Evolutionary conservation across 2,329 filamentous ascomycete species (phyloP).

Genomic region (Diaporthe ampelina): DNA sequence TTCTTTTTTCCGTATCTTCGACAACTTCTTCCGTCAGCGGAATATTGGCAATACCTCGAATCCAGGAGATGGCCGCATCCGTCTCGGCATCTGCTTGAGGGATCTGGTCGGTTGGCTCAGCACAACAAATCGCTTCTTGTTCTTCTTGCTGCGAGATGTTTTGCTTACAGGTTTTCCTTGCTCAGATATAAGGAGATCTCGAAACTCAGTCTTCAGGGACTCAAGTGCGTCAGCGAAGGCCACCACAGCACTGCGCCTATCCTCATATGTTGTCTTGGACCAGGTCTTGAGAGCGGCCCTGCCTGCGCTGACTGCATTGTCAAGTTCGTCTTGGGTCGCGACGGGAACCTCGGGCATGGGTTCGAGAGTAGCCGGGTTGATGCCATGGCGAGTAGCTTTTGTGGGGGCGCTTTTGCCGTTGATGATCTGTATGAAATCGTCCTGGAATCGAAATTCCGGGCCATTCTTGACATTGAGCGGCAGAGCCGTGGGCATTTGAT

Average conservation of each 20-base stretch:
- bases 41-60: not conserved
- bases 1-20: not conserved
- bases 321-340: not conserved
- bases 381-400: not conserved
- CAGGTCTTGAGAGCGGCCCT: not conserved
- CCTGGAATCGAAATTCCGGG: not conserved
- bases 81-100: not conserved
- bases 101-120: not conserved
- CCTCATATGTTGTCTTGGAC: constrained; percentile 14
- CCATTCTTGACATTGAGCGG: not conserved
- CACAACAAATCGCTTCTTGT: fast-evolving
- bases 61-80: not conserved
- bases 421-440: constrained; percentile 49
- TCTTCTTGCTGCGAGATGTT: no score
- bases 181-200: not conserved
- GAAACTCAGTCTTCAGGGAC: not conserved
- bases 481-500: no score
- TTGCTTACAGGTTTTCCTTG: constrained; percentile 4
- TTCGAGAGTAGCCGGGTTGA: constrained; percentile 8
- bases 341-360: constrained; percentile 9
- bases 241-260: not conserved
- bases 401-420: not conserved
- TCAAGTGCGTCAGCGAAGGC: constrained; percentile 5
- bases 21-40: not conserved
- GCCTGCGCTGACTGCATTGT: not conserved